phyloP scores from a whole-genome alignment of 2,329 filamentous ascomycete genomes.

The Aspergillus sp. region DNA sequence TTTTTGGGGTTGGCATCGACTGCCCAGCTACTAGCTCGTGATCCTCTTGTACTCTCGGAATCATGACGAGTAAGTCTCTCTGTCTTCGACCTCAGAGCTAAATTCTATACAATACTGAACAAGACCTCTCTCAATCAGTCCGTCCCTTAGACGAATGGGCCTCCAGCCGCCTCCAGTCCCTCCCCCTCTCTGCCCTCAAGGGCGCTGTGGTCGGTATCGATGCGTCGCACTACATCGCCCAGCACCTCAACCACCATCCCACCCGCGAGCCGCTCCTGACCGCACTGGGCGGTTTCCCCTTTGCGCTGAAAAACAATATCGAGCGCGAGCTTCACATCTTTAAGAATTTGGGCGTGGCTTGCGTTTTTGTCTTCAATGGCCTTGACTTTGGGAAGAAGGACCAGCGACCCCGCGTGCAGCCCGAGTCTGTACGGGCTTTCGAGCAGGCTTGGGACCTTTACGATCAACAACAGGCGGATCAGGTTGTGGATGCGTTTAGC shows the following conservation, averaged over 20 bases:
- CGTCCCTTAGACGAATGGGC: slow-evolving; percentile 52
- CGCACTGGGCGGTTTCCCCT: slow-evolving; percentile 79
- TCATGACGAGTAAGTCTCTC: slow-evolving; percentile 31
- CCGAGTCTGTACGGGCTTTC: slow-evolving; percentile 59
- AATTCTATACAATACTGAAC: slow-evolving; percentile 2
- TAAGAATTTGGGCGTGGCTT: slow-evolving; percentile 60
- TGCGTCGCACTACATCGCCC: slow-evolving; percentile 78
- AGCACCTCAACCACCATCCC: slow-evolving; percentile 61
- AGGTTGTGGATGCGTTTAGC: slow-evolving; percentile 81
- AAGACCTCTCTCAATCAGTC: slow-evolving; percentile 23
- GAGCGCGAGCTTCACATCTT: slow-evolving; percentile 67
- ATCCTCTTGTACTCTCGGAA: slow-evolving; percentile 4
- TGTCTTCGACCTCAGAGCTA: slow-evolving; percentile 4
- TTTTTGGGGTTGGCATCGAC: slow-evolving; percentile 8
- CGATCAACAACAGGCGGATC: slow-evolving; percentile 66
- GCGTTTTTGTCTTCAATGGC: slow-evolving; percentile 87
- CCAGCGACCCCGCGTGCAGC: slow-evolving; percentile 50
- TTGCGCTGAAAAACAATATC: slow-evolving; percentile 67
- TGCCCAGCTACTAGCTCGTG: neutral
- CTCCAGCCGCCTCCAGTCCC: slow-evolving; percentile 45
- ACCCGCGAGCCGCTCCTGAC: slow-evolving; percentile 81
- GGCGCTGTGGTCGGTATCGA: slow-evolving; percentile 74
- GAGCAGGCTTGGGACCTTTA: slow-evolving; percentile 82
- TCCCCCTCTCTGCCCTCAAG: slow-evolving; percentile 62
- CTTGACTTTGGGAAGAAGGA: slow-evolving; percentile 71